Conservation (phyloP, 176 grass and related monocot genomes). For the Eragrostis curvula region DNA sequence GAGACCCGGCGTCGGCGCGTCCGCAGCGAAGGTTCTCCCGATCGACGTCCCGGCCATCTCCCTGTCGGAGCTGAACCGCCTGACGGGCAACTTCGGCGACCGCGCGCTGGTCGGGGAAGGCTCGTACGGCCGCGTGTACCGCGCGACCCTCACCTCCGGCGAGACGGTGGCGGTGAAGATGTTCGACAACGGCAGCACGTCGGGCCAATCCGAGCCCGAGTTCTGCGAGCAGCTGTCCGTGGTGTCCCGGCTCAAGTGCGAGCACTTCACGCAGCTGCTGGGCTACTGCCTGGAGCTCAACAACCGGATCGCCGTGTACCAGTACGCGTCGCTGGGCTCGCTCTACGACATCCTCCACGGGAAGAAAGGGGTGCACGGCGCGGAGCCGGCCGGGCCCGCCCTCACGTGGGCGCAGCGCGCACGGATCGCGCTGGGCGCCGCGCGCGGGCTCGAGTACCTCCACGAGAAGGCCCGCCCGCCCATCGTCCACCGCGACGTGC, state of each 20-base stretch:
- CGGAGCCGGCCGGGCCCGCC: slow-evolving; percentile 71
- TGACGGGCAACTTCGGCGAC: slow-evolving; percentile 69
- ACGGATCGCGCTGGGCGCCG: slow-evolving; percentile 71
- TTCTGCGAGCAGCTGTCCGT: slow-evolving; percentile 77
- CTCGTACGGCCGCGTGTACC: slow-evolving; percentile 90
- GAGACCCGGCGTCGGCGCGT: slow-evolving; percentile 40
- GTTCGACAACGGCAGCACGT: slow-evolving; percentile 70
- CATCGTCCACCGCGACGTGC: slow-evolving; percentile 83
- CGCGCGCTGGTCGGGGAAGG: slow-evolving; percentile 83
- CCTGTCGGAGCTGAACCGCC: slow-evolving; percentile 72
- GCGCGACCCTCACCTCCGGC: slow-evolving; percentile 66
- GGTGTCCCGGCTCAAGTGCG: slow-evolving; percentile 70
- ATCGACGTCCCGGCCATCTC: slow-evolving; percentile 71
- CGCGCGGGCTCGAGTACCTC: slow-evolving; percentile 81
- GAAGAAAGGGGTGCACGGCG: slow-evolving; percentile 89
- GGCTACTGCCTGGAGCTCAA: slow-evolving; percentile 88
- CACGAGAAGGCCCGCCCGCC: slow-evolving; percentile 84
- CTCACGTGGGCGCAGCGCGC: slow-evolving; percentile 81
- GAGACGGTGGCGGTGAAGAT: slow-evolving; percentile 74
- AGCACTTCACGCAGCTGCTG: slow-evolving; percentile 77
- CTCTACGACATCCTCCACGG: slow-evolving; percentile 90
- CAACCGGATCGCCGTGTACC: slow-evolving; percentile 81
- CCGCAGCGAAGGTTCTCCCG: slow-evolving; percentile 61
- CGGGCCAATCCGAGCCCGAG: slow-evolving; percentile 70
- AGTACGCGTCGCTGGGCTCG: slow-evolving; percentile 82